Conservation (phyloP, 495 filamentous ascomycete species). For the Aspergillus baeticus region DNA sequence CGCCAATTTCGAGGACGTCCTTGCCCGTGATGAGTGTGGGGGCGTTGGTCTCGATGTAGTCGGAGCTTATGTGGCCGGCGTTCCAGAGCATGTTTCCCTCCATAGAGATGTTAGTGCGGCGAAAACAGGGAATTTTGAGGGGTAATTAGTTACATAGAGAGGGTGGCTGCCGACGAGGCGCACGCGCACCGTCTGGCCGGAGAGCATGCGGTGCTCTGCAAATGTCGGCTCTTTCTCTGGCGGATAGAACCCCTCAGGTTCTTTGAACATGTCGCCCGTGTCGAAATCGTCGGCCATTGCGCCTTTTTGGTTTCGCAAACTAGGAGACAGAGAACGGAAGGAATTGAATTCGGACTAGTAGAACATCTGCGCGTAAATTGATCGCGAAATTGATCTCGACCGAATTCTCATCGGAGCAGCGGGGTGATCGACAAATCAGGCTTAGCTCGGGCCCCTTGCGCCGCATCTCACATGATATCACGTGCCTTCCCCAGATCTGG, state of each 20-base stretch:
- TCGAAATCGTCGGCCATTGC: conserved; percentile 34
- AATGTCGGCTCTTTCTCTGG: conserved; percentile 67
- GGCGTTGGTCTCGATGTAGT: conserved; percentile 70
- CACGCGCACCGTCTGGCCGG: conserved; percentile 64
- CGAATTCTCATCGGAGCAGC: conserved; percentile 11
- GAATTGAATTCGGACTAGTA: too few species aligned
- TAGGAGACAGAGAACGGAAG: too few species aligned
- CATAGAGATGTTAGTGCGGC: conserved; percentile 12
- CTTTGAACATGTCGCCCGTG: conserved; percentile 64
- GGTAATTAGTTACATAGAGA: conserved; percentile 64
- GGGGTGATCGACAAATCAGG: conserved; percentile 2
- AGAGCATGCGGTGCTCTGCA: conserved; percentile 65
- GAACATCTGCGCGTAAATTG: too few species aligned
- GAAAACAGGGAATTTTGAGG: neutral
- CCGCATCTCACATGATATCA: conserved; percentile 18
- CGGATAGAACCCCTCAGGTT: conserved; percentile 75
- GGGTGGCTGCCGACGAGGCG: conserved; percentile 88
- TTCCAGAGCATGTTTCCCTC: conserved; percentile 92
- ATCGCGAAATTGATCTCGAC: neutral
- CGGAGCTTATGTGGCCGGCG: conserved; percentile 69
- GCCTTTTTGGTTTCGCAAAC: neutral
- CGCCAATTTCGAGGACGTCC: conserved; percentile 83
- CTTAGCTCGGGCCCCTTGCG: neutral
- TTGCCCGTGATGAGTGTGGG: conserved; percentile 53
- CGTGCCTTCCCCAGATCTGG: conserved; percentile 18